Evolutionary conservation across 257 asterid species (phyloP).

Genomic region (Cordia subcordata): DNA sequence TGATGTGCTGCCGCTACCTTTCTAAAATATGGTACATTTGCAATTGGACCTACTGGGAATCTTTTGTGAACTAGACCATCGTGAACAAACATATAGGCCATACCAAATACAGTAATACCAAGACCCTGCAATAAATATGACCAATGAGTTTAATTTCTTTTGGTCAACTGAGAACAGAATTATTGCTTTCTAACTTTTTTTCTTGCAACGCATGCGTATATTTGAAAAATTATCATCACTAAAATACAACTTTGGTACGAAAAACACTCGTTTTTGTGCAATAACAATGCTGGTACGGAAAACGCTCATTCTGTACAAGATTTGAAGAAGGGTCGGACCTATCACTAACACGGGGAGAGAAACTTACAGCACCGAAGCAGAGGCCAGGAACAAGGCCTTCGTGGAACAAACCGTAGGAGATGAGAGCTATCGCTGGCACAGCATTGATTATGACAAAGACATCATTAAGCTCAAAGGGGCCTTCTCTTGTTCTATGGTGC

Average conservation of each 20-base stretch:
- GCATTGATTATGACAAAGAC: constrained; percentile 89
- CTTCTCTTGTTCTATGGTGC: constrained; percentile 96
- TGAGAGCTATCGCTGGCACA: constrained; percentile 90
- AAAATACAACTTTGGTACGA: too few relatives aligned
- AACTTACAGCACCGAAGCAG: constrained; percentile 90
- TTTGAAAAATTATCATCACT: too few relatives aligned
- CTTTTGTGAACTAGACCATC: constrained; percentile 96
- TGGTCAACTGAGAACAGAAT: not conserved
- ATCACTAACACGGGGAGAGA: not conserved
- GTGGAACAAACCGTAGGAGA: constrained; percentile 80
- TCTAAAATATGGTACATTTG: constrained; percentile 82
- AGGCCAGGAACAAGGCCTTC: constrained; percentile 91
- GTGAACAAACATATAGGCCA: constrained; percentile 99
- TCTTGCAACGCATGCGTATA: too few relatives aligned
- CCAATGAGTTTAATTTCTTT: too few relatives aligned
- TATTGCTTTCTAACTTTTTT: too few relatives aligned
- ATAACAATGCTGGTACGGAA: too few relatives aligned
- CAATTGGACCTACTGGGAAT: constrained; percentile 93
- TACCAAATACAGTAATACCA: constrained; percentile 93
- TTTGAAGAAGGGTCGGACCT: too few relatives aligned
- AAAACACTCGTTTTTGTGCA: too few relatives aligned
- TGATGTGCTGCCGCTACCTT: constrained; percentile 94
- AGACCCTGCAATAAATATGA: constrained; percentile 53
- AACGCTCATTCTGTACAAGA: too few relatives aligned
- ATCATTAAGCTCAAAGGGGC: constrained; percentile 91